Evolutionary conservation across 2,329 filamentous ascomycete genomes (phyloP).

Genomic region (Colletotrichum sojae): DNA sequence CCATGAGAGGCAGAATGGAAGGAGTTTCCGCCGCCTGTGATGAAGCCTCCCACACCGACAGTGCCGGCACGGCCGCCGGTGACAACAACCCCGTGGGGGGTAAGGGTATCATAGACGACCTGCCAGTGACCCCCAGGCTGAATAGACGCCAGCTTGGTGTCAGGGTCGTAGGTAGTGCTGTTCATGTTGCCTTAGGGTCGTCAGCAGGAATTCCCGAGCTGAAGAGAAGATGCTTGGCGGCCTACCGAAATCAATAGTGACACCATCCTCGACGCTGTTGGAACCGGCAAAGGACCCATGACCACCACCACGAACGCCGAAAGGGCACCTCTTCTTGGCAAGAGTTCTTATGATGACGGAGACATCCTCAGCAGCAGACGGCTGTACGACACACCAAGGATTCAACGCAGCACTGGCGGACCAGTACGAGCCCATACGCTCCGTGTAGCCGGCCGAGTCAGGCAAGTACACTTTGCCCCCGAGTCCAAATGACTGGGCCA

Average conservation of each 20-base stretch:
- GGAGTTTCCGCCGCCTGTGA: conserved; percentile 54
- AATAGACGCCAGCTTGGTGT: conserved; percentile 49
- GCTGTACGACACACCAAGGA: conserved; percentile 54
- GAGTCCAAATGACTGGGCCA: conserved; percentile 44
- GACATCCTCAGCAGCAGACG: conserved; percentile 52
- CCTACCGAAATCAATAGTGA: conserved; percentile 54
- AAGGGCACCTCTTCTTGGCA: conserved; percentile 48
- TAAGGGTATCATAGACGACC: conserved; percentile 54
- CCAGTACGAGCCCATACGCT: conserved; percentile 54
- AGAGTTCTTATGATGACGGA: conserved; percentile 53
- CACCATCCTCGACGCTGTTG: conserved; percentile 54
- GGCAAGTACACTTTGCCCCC: conserved; percentile 49
- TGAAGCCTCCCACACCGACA: conserved; percentile 53
- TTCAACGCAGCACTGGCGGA: conserved; percentile 52
- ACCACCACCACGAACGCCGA: conserved; percentile 57
- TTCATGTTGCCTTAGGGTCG: conserved; percentile 48
- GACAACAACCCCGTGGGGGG: conserved; percentile 49
- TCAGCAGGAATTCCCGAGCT: not conserved
- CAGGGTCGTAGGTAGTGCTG: conserved; percentile 47
- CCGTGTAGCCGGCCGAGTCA: conserved; percentile 46
- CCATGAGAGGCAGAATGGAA: conserved; percentile 56
- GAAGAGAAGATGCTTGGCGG: not conserved
- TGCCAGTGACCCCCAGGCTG: conserved; percentile 55
- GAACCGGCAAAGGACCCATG: conserved; percentile 51
- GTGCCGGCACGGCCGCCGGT: conserved; percentile 53